These are phyloP conservation scores for Apiospora malaysiana DNA, from an alignment of 2,329 filamentous ascomycete species.

Conservation along the genomic window DNA sequence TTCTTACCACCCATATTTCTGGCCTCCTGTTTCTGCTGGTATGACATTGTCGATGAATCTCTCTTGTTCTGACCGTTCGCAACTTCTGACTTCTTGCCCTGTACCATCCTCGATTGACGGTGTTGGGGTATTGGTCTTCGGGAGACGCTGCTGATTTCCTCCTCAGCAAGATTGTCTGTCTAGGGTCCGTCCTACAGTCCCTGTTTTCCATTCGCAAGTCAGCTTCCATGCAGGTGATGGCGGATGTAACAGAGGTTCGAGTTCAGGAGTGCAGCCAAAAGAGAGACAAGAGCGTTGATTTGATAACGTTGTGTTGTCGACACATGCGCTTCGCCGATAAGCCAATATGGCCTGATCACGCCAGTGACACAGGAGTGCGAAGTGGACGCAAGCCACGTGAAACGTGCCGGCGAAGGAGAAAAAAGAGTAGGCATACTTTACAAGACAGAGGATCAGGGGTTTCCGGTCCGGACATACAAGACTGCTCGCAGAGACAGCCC, in stretches of 20 bases:
- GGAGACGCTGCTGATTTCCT: slow-evolving; percentile 1
- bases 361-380: neutral
- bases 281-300: neutral
- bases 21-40: slow-evolving; percentile 39
- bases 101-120: slow-evolving; percentile 41
- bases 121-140: slow-evolving; percentile 24
- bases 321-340: neutral
- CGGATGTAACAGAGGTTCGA: neutral
- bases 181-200: slow-evolving; percentile 3
- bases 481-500: slow-evolving; percentile 15
- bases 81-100: slow-evolving; percentile 39
- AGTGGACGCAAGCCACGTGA: slow-evolving; percentile 15
- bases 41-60: slow-evolving; percentile 38
- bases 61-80: slow-evolving; percentile 40
- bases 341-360: neutral
- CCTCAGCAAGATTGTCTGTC: slow-evolving; percentile 5
- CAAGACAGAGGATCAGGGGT: slow-evolving; percentile 20
- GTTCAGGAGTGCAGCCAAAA: neutral
- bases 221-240: neutral
- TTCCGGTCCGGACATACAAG: slow-evolving; percentile 19
- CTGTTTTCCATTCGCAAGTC: neutral
- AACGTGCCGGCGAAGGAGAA: slow-evolving; percentile 1
- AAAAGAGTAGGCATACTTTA: slow-evolving; percentile 10
- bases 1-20: slow-evolving; percentile 35
- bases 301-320: neutral